Evolutionary conservation across 331 rosid genomes (phyloP).

Genomic region (Quercus phellos): DNA sequence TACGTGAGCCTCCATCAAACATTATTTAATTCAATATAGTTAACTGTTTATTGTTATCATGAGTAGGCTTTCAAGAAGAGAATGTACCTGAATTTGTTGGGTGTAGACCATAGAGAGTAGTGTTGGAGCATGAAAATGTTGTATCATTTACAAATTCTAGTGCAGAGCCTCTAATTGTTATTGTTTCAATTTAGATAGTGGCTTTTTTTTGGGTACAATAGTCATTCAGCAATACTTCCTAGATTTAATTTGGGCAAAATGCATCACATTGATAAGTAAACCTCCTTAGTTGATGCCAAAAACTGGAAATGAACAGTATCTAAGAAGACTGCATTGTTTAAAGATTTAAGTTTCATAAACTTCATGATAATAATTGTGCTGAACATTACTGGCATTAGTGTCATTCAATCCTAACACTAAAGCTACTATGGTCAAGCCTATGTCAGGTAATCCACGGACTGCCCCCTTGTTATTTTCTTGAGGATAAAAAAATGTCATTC

Average conservation of each 20-base stretch:
- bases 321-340: not conserved
- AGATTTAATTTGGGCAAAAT: not conserved
- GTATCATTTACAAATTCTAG: not conserved
- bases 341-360: not conserved
- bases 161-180: not conserved
- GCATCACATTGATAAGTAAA: not conserved
- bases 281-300: slow-evolving; percentile 7
- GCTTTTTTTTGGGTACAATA: not conserved
- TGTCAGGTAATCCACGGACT: too few relatives aligned
- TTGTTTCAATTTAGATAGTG: not conserved
- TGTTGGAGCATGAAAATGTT: not conserved
- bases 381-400: not conserved
- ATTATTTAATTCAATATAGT: not conserved
- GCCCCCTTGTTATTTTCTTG: too few relatives aligned
- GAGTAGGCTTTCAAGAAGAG: not conserved
- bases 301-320: not conserved
- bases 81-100: not conserved
- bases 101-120: not conserved
- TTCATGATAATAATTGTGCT: not conserved
- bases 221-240: not conserved
- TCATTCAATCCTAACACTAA: not conserved
- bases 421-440: too few relatives aligned
- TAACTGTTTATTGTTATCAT: not conserved
- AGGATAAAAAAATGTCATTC: not conserved
- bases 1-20: not conserved